Evolutionary conservation across 805 yeast species (phyloP).

Genomic region (Nakazawaea ernobii): DNA sequence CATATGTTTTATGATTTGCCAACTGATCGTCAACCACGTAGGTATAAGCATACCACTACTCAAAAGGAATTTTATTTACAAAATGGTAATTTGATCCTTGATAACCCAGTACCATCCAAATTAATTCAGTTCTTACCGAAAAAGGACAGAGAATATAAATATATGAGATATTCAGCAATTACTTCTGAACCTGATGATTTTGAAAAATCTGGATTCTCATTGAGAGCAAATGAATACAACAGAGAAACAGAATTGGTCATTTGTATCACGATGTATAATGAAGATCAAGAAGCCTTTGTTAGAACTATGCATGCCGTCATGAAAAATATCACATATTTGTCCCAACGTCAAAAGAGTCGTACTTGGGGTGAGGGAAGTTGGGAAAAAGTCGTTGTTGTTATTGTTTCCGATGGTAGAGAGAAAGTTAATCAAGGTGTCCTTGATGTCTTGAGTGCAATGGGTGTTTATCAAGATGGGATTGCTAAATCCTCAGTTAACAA

Average conservation of each 20-base stretch:
- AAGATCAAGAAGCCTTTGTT: conserved; percentile 83
- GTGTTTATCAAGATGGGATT: conserved; percentile 95
- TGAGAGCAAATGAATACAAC: conserved; percentile 79
- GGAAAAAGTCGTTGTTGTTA: conserved; percentile 91
- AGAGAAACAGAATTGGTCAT: conserved; percentile 90
- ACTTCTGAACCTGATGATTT: conserved; percentile 91
- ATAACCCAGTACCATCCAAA: conserved; percentile 92
- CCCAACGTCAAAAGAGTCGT: conserved; percentile 72
- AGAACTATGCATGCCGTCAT: conserved; percentile 93
- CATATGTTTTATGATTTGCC: conserved; percentile 25
- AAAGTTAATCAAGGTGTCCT: conserved; percentile 81
- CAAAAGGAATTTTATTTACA: conserved; percentile 69
- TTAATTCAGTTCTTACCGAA: conserved; percentile 80
- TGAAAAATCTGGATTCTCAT: conserved; percentile 70
- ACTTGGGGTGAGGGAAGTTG: conserved; percentile 97
- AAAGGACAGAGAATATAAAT: conserved; percentile 87
- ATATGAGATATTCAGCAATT: conserved; percentile 96
- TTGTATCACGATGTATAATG: conserved; percentile 97
- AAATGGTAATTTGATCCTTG: conserved; percentile 79
- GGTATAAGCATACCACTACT: conserved; percentile 27
- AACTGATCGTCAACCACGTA: conserved; percentile 29
- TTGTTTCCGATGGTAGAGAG: conserved; percentile 92
- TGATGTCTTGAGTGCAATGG: conserved; percentile 88
- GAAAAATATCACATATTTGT: conserved; percentile 83
- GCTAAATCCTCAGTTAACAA: conserved; percentile 93